Evolutionary conservation across 805 yeast species (phyloP), one percentile per base, ranked within the genome.

Genomic region (Saccharomycopsis microspora): DNA sequence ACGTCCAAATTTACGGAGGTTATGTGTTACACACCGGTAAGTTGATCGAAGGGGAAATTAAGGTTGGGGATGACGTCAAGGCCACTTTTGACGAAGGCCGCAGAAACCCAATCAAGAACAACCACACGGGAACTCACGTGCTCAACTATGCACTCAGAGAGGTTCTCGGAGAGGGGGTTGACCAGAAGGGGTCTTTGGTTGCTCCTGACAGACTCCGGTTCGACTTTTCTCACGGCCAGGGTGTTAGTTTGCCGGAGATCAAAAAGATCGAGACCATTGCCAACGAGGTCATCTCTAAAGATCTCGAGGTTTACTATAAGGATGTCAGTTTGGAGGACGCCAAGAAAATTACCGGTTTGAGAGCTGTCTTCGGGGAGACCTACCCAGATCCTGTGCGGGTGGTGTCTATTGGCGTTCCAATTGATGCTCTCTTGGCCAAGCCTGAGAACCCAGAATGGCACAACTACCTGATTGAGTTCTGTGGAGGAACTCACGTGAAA

Each of bases 341-440:
- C 39, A 79, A 75, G 59, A 67, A 75, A 43, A 89, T 93, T 57
- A 69, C 66, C 55, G 94, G 97, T 32, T 80, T 93, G 42, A 85
- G 98, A 68, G 98, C 98, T 48, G 98, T 93, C 39, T 93, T 93
- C 60, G 98, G 98, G 60, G 99, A 93, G 72, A 87, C 96, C 3
- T 93, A 93, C 62, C 99, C 99, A 40, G 97, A 93, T 62, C 99
- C 98, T 37, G 99, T 93, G 28, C 81, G 98, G 64, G 98, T 93
- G 57, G 97, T 93, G 43, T 85, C 96, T 32, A 85, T 93, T 60
- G 99, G 99, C 61, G 82, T 76, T 39, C 80, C 96, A 42, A 88
- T 93, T 41, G 88, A 85, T 30, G 93, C 84, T 9, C 70, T 93
- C 56, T 64, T 90, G 55, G 71, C 72, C 5, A 71, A 80, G 57